Evolutionary conservation across 2,329 filamentous ascomycete genomes (phyloP), one percentile per base, ranked within the genome.

Genomic region (Paracamarosporium sp.): DNA sequence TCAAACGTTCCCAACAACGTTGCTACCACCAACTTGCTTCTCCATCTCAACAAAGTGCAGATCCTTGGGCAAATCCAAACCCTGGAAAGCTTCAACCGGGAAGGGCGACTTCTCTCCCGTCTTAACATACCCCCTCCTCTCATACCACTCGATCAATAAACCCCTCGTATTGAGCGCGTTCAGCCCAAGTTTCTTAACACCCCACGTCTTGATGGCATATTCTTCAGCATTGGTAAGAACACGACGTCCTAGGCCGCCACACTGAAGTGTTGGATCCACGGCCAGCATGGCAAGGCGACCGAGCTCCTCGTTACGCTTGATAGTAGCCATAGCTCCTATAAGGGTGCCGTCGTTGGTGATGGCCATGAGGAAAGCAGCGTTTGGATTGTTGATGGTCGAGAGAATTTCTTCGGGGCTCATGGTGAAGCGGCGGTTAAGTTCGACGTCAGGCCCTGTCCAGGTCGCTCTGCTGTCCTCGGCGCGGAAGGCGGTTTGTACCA

Each of bases 121-220:
- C 44, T n/a, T 48, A 33, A 40, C 33, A 33, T 55, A 55, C 11
- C 52, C 52, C 28, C 25, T 38, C 24, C 43, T 46, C 28, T 55
- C 52, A 35, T 55, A 55, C 52, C 52, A 55, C 52, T 40, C 33
- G 17, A 55, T 33, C 44, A 55, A 17, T 17, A 33, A 31, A 3
- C 24, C 35, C 35, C 52, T 40, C 24, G 43, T 47, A 13, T 30
- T 31, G 2, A 55, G 24, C 33, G 52, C 52, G 28, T 55, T 41
- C 44, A 55, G 17, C 3, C 52, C 52, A 30, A 48, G 22, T 17
- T 27, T 48, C 24, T 47, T 31, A 6, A 48, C 43, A 11, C 52
- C 44, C 52, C 41, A 55, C 3, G 25, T 48, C 22, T 31, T 41
- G 15, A 33, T 24, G 3, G 25, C 44, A 25, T 48, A 55, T 24